Base-by-base conservation (phyloP, 495 filamentous ascomycete genomes). In the Aspergillus asperescens region DNA sequence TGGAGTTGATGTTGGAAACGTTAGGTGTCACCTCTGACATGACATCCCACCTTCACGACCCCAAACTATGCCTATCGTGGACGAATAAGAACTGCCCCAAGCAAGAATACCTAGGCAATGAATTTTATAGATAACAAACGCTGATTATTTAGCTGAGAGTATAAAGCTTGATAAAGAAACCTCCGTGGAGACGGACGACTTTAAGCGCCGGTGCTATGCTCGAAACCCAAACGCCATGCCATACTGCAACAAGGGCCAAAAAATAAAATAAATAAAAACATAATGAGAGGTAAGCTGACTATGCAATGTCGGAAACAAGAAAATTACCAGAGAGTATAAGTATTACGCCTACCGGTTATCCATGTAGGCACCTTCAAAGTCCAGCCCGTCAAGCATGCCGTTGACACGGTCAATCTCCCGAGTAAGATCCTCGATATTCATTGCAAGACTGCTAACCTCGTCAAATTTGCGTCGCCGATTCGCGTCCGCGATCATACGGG, bases 401-500 rank as follows among this genome's bases (percentile, higher is more conserved):
- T 76, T 78, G 10, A 90, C 72, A 22, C 75, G 77, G 64, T 88
- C 83, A 56, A 96, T 92, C 71, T 98, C 93, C 20, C 69, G 77
- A 31, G 83, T 86, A 40, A 98, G 67, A 64, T 98, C 93, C 47
- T 90, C 87, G 23, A 92, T 62, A 64, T 95, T 98, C 61, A 82
- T 75, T 16, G 82, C 81, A 49, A 98, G 70, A 23, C 84, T 86
- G 50, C 79, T 79, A 1, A 94, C 89, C 65, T 98, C 93, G 63
- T 98, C 93, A 52, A 96, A 95, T 56, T 86, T 84, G 48, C 93
- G 77, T 28, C 84, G 78, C 53, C 83, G 87, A 45, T 85, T 86
- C 3, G 93, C 92, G 40, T 87, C 84, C 5, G 76, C 82, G 41
- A 97, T 79, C 90, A 96, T 96, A 57, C 88, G 85, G 15, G 82